Conservation (phyloP, 176 grass and related monocot species). For the Eremochloa ophiuroides region DNA sequence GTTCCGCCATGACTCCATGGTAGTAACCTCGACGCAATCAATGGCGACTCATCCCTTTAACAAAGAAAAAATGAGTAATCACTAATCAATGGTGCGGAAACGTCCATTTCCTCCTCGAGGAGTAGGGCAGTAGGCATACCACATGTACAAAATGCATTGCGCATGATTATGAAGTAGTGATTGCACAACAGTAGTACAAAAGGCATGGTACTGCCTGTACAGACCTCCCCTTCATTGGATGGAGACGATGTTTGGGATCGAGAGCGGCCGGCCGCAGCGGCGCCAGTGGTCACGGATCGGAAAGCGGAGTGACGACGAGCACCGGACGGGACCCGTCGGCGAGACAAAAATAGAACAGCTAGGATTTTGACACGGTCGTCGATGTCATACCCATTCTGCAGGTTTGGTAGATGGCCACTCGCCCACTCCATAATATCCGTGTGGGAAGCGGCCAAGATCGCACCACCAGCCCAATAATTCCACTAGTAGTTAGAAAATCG, state of each 20-base stretch:
- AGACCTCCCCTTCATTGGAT: background rate
- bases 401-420: constrained; percentile 30
- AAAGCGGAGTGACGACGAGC: background rate
- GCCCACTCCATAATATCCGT: constrained; percentile 17
- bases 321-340: background rate
- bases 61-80: background rate
- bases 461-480: constrained; percentile 5
- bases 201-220: background rate
- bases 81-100: background rate
- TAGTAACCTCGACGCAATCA: background rate
- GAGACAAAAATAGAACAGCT: constrained; percentile 43
- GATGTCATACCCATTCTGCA: constrained; percentile 4
- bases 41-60: background rate
- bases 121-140: background rate
- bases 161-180: constrained; percentile 3
- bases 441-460: constrained; percentile 32
- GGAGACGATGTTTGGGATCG: background rate
- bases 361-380: constrained; percentile 27
- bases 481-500: background rate
- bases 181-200: background rate
- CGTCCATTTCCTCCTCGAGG: background rate
- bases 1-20: no score
- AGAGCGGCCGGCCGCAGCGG: background rate
- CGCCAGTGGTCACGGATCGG: constrained; percentile 23
- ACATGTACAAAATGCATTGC: background rate